phyloP scores from a whole-genome alignment of 2,329 filamentous ascomycete genomes.

The Amphichorda felina region DNA sequence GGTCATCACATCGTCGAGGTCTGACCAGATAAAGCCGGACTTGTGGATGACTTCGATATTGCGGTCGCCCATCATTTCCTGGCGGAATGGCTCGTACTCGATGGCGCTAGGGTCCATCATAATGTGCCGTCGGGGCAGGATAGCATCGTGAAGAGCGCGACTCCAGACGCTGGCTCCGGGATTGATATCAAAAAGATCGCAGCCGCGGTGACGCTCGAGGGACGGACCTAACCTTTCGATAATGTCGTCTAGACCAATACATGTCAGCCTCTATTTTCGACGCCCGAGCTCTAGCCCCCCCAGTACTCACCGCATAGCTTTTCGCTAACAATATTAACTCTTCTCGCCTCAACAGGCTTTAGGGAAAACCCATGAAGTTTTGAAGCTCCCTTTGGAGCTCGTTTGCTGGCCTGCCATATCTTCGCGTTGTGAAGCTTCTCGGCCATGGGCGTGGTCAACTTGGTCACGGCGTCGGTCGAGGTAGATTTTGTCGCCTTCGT shows the following conservation, averaged over 20 bases:
- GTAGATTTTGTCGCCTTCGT: neutral
- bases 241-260: conserved; percentile 47
- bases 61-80: conserved; percentile 30
- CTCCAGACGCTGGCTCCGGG: conserved; percentile 76
- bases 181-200: conserved; percentile 80
- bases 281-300: too few species aligned
- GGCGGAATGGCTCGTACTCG: conserved; percentile 49
- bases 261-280: neutral
- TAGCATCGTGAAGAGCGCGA: conserved; percentile 56
- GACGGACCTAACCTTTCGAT: conserved; percentile 57
- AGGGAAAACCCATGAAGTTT: neutral
- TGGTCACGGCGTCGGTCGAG: neutral
- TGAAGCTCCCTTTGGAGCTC: neutral
- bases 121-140: conserved; percentile 73
- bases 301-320: conserved; percentile 34
- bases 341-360: conserved; percentile 14
- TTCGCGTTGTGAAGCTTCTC: conserved; percentile 12
- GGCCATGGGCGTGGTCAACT: conserved; percentile 8
- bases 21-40: conserved; percentile 46
- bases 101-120: conserved; percentile 61
- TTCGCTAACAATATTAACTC: conserved; percentile 42
- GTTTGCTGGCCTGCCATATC: conserved; percentile 11
- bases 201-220: conserved; percentile 59
- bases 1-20: conserved; percentile 41
- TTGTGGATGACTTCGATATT: conserved; percentile 39